Base-by-base conservation (phyloP, 1,139 yeast species). In the Yamadazyma trypodendri region DNA sequence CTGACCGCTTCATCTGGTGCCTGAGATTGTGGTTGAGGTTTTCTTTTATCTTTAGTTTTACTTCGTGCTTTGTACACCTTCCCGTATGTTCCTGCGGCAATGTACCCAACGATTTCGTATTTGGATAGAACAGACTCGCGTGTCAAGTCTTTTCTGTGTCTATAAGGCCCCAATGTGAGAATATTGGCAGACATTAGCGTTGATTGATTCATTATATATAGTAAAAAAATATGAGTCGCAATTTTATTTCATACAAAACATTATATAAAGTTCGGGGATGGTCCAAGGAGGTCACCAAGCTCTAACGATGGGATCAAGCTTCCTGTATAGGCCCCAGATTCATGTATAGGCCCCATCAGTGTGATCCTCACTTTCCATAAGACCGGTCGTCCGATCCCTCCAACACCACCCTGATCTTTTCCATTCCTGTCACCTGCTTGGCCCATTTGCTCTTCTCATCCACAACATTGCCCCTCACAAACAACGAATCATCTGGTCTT, bases 21-120 rank as follows among this genome's bases (percentile, higher is more conserved):
- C 21, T 30, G 21, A 18, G 28, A 34, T 13, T 39, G 46, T 15
- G 44, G 44, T 12, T 41, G 45, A 10, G 43, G 34, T 36, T 40
- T 40, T 25, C 46, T 31, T 62, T 61, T 50, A 37, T 52, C 49
- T 68, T 69, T 21, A 74, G 65, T 46, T 75, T 77, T 12, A 17
- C 44, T 37, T 32, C 48, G 42, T 3, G 97, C 97, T 58, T 92
- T 92, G 65, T 89, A 94, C 21, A 92, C 99, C 48, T 94, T 81
- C 39, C 99, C 99, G 60, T 92, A 92, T 0, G 99, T 92, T 28
- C 99, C 99, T 1, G 98, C 96, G 0, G 98, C 98, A 44, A 92
- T 94, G 60, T 92, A 92, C 0, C 99, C 99, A 23, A 88, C 66
- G 44, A 94, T 84, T 45, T 84, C 90, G 60, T 90, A 92, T 49